Evolutionary conservation across 2,329 filamentous ascomycete species (phyloP), one percentile per base, ranked within the genome.

Genomic region (Penicillium decumbens): DNA sequence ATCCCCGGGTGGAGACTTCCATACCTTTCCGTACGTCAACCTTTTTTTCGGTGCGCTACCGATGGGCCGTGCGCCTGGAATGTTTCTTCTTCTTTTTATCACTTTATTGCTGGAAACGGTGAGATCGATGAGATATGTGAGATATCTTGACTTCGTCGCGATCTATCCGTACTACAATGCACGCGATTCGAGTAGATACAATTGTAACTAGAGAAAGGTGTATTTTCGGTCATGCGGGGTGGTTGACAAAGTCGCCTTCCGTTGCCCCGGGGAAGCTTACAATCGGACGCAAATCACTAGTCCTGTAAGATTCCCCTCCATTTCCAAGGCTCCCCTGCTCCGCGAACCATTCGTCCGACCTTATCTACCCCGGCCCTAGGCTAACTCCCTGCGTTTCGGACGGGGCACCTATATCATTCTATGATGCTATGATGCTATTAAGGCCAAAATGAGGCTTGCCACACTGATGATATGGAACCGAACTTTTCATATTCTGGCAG

Each of bases 171-270:
- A 13, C 35, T 39, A 24, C 12, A 27, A 27, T 8, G 25, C 20
- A 24, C 24, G 13, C 37, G 10, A 15, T 13, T 35, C 32, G 32
- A 20, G 15, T 18, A 18, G 15, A 10, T 15, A 30, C 32, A 45
- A 20, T n/a, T 28, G 10, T 33, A 10, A 12, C 52, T 30, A 52
- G 44, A 46, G 3, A 8, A n/a, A 7, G 15, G 33, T 37, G 25
- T 29, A 27, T 52, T 45, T 57, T 66, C 64, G 65, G 65, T 58
- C 62, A 66, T 67, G 65, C 65, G 65, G 63, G 65, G 64, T 57
- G 54, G 47, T 53, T 23, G 20, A 23, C 50, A 35, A 45, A 50
- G 44, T 48, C 47, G 20, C 20, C 56, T 68, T 68, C 65, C 65
- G 65, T 67, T 68, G 58, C 65, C 61, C 65, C 65, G 65, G 65